These are phyloP conservation scores for Microstroma glucosiphilum DNA, from an alignment of 1,284 basidiomycete genomes.

Conservation along the genomic window DNA sequence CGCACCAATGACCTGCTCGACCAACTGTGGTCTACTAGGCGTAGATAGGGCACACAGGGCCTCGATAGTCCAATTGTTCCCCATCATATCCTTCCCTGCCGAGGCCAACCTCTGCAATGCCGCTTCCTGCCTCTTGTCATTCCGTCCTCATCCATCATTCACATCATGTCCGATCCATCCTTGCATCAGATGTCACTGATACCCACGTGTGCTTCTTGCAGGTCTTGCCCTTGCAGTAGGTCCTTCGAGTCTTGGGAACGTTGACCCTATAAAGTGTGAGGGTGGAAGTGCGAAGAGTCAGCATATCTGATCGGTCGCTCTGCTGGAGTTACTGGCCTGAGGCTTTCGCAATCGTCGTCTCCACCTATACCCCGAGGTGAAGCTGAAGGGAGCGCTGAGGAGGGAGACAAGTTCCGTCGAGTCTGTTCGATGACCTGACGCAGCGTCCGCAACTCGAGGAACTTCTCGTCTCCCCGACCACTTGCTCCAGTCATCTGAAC, in stretches of 20 bases:
- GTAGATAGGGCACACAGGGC: too few relatives aligned
- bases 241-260: slow-evolving; percentile 54
- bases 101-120: not conserved
- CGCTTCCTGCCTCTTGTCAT: slow-evolving; percentile 3
- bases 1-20: too few relatives aligned
- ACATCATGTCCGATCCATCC: slow-evolving; percentile 54
- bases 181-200: slow-evolving; percentile 4
- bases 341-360: too few relatives aligned
- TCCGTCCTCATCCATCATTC: slow-evolving; percentile 52
- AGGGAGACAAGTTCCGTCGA: too few relatives aligned
- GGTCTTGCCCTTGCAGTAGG: slow-evolving; percentile 95
- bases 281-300: too few relatives aligned
- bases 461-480: not conserved
- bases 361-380: too few relatives aligned
- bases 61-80: too few relatives aligned
- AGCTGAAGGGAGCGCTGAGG: too few relatives aligned
- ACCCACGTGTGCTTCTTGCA: slow-evolving; percentile 98
- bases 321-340: too few relatives aligned
- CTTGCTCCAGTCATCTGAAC: not conserved
- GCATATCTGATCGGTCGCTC: too few relatives aligned
- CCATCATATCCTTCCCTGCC: too few relatives aligned
- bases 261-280: slow-evolving; percentile 37
- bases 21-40: too few relatives aligned
- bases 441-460: not conserved
- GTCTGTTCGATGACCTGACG: not conserved